Evolutionary conservation across 768 basidiomycete species (phyloP), one percentile per base, ranked within the genome.

Genomic region (Lyophyllum atratum): DNA sequence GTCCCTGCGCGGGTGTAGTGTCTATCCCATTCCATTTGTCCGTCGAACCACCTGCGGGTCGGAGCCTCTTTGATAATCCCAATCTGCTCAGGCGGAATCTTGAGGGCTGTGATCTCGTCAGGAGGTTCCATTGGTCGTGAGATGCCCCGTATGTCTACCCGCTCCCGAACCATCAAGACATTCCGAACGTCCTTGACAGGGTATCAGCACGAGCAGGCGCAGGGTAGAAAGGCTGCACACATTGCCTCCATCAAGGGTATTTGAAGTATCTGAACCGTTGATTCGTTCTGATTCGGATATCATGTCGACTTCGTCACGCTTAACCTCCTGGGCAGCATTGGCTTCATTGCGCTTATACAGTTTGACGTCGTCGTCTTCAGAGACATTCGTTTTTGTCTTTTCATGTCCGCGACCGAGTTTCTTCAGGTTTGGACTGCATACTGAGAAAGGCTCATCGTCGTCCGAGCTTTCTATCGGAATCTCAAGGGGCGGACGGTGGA

Each of bases 21-120:
- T 63, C 75, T 72, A 67, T 90, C 86, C 87, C 88, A 89, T 31
- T 77, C 64, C 21, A 78, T 74, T 68, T 87, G 86, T 8, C 87
- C 85, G 3, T 72, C 69, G 14, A 83, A 66, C 80, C 90, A 94
- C n/a, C 86, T 78, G 66, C 80, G 75, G 0, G 84, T 84, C 0
- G 88, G 86, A 0, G 74, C 83, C 69, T 92, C 91, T 67, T 89
- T 91, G 68, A 93, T 84, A 31, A 88, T 68, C 0, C 90, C 90
- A 37, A 92, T 79, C 57, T 89, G 76, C 12, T 76, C 74, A 0
- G 80, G 72, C 0, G 78, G 76, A 39, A 92, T 66, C 10, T 75
- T 67, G 40, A 92, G 72, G 0, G 80, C 83, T 5, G 72, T 66
- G 6, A 93, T 72, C 8, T 86, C 78, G 10, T 76, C 74, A 42